Base-by-base conservation (phyloP, 208 protist species). In the Trypanosoma conorhini region DNA sequence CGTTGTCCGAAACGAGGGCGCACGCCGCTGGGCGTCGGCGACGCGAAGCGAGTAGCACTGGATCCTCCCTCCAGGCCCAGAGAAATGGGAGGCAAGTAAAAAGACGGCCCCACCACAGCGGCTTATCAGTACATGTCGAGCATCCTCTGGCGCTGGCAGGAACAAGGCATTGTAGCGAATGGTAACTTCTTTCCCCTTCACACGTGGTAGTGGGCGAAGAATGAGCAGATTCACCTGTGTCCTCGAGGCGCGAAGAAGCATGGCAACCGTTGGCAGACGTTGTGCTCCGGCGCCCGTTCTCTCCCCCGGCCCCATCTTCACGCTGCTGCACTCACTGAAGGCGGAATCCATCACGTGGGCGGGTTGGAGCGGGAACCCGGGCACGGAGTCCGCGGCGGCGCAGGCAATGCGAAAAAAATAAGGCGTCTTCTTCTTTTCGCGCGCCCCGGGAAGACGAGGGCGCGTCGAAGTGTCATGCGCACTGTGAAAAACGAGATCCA, bases 391-490 rank as follows among this genome's bases (percentile, higher is more conserved):
- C 42, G 62, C 71, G 3, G 61, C 35, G 8, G 22, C 26, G 44
- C 71, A 76, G 9, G 62, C 35, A 67, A 76, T 26, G 5, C 72
- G 56, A 61, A 76, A 76, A 50, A 71, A 76, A 50, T 71, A 8
- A 1, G 72, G 64, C 13, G 56, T 67, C 24, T 65, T 63, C 44
- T 58, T 64, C 48, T 76, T 76, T 58, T 71, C 72, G 13, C 46
- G 22, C 7, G 58, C 54, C 9, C 72, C 72, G 35, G 72, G 72
- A 28, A 71, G 44, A 59, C 31, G 35, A 21, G 62, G 21, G 10
- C 46, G 28, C 19, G 5, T 3, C 15, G 30, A 50, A 21, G 26
- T 13, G 12, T 66, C 55, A 55, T 30, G n/a, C 19, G 30, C 44
- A 15, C 64, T 40, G 58, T 66, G 48, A 56, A 76, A 76, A 30